These are phyloP conservation scores for Dactylonectria macrodidyma DNA, from an alignment of 2,329 filamentous ascomycete species.

Conservation along the genomic window DNA sequence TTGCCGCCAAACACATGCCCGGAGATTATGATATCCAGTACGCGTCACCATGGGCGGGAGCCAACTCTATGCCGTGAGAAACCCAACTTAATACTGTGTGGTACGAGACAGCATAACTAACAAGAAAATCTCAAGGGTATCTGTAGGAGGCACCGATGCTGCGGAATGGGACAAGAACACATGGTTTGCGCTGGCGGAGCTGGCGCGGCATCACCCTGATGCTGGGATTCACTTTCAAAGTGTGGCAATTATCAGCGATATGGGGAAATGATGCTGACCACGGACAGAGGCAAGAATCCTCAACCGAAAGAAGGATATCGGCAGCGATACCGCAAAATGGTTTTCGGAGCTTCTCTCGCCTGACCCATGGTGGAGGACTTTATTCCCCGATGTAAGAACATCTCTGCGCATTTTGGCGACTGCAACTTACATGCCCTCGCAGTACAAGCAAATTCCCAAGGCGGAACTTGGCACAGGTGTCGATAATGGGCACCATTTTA, in stretches of 20 bases:
- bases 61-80: conserved; percentile 23
- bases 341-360: conserved; percentile 27
- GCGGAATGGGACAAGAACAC: conserved; percentile 25
- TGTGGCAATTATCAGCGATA: not conserved
- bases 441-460: conserved; percentile 23
- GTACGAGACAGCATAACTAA: not conserved
- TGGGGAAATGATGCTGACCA: not conserved
- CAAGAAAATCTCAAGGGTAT: not conserved
- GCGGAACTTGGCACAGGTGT: conserved; percentile 16
- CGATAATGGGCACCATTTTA: conserved; percentile 64
- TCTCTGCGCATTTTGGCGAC: not conserved
- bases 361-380: conserved; percentile 29
- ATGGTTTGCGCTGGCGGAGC: conserved; percentile 23
- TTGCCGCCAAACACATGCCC: conserved; percentile 27
- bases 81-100: not conserved
- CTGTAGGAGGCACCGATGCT: conserved; percentile 17
- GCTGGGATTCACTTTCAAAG: conserved; percentile 26
- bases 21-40: conserved; percentile 30
- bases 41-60: conserved; percentile 23
- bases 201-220: conserved; percentile 18
- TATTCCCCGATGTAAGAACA: conserved; percentile 23
- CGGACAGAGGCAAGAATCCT: conserved; percentile 18
- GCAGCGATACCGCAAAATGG: conserved; percentile 26
- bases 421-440: not conserved
- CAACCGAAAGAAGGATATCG: conserved; percentile 30